A percentile compares a stretch with the other conserved stretches of the same genome.
Evolutionary conservation across 768 basidiomycete species (phyloP).

Genomic region (Phanerochaete sordida): DNA sequence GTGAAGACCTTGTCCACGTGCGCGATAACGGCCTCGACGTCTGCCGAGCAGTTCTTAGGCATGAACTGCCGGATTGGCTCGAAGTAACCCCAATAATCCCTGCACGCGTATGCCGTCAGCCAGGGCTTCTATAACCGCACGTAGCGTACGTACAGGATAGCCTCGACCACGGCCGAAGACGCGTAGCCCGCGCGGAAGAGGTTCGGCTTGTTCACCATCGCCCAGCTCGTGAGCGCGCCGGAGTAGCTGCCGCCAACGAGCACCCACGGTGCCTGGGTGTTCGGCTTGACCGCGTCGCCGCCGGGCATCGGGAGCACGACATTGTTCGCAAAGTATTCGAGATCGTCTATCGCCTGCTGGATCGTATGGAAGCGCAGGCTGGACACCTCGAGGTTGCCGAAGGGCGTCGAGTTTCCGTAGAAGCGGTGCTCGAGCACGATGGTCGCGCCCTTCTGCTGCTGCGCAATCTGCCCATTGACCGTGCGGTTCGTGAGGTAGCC

Average conservation of each 20-base stretch:
- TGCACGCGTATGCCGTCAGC: slow-evolving; percentile 15
- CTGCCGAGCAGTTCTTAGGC: slow-evolving; percentile 72
- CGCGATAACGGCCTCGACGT: slow-evolving; percentile 59
- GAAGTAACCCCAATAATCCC: slow-evolving; percentile 70
- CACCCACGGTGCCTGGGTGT: slow-evolving; percentile 38
- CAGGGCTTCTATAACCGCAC: not conserved
- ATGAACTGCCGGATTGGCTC: slow-evolving; percentile 67
- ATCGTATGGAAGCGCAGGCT: slow-evolving; percentile 62
- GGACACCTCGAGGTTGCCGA: slow-evolving; percentile 50
- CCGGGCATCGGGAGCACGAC: slow-evolving; percentile 65
- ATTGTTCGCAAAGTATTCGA: slow-evolving; percentile 66
- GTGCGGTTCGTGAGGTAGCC: slow-evolving; percentile 64
- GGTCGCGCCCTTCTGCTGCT: slow-evolving; percentile 60
- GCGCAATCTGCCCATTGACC: slow-evolving; percentile 61
- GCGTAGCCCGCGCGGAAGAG: slow-evolving; percentile 65
- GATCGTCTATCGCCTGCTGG: slow-evolving; percentile 71
- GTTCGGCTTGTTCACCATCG: slow-evolving; percentile 62
- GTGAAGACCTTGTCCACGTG: slow-evolving; percentile 58
- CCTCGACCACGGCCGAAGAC: slow-evolving; percentile 63
- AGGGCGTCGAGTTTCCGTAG: slow-evolving; percentile 74
- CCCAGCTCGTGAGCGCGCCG: slow-evolving; percentile 53
- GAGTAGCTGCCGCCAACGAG: slow-evolving; percentile 42
- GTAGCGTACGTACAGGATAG: slow-evolving; percentile 36
- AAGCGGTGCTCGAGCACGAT: slow-evolving; percentile 72
- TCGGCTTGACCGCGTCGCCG: slow-evolving; percentile 58